Base-by-base conservation (phyloP, 768 basidiomycete species). In the Rhizopogon vesiculosus region DNA sequence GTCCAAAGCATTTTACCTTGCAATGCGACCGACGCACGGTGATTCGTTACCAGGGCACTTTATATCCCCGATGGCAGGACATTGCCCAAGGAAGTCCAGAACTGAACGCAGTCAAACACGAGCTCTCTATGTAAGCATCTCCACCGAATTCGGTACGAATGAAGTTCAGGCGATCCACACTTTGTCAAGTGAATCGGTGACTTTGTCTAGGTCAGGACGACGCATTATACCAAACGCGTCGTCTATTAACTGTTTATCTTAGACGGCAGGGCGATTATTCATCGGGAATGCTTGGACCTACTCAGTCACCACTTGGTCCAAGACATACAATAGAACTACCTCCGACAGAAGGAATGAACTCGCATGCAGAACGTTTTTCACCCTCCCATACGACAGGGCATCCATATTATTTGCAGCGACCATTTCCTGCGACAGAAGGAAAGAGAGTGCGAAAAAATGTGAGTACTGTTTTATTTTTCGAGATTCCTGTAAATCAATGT, bases 121-220 rank as follows among this genome's bases (percentile, higher is more conserved):
- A 51, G 3, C 68, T 69, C 29, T 71, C 66, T 54, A 69, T 69
- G 68, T 69, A 38, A 61, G 69, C 45, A 18, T 9, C 19, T 2
- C 18, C 16, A 5, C 3, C 12, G 4, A 45, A 41, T 25, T 12
- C 22, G 7, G 18, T 33, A 10, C 9, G 1, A 39, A 38, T 38
- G 22, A 49, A 49, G 16, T 9, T 49, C 13, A 38, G 33, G 15
- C 9, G 8, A 35, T 18, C 19, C 31, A 3, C 8, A 12, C 35
- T 25, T 10, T 49, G 48, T 16, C 9, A 49, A 49, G 48, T 16
- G 15, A 49, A 49, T 49, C 22, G 9, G 35, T 49, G 19, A 25
- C 35, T 9, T 8, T 49, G 22, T 1, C 15, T 22, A 49, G 35
- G 48, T 49, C 35, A 49, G 35, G 15, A 8, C 3, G 19, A n/a